Conservation (phyloP, 768 basidiomycete genomes). For the Dictyophora rubrovolvata region DNA sequence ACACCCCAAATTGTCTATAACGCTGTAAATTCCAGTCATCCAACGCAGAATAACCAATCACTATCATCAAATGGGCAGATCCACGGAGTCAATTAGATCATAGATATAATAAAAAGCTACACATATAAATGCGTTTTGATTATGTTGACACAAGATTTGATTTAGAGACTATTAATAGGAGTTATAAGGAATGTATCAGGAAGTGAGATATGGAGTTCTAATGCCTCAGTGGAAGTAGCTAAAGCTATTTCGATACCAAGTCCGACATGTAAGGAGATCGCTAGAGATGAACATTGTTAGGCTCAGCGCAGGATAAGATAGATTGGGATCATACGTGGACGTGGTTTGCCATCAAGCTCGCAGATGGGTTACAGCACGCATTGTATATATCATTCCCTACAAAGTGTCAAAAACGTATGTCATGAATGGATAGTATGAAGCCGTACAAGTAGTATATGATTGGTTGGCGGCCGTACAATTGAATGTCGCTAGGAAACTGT, state of each 20-base stretch:
- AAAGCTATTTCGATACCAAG: too few species aligned
- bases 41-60: too few species aligned
- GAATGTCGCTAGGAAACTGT: slow-evolving; percentile 74
- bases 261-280: slow-evolving; percentile 56
- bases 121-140: too few species aligned
- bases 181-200: too few species aligned
- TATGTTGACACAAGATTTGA: too few species aligned
- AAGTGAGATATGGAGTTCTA: background rate
- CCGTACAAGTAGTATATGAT: slow-evolving; percentile 74
- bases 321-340: slow-evolving; percentile 36
- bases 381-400: slow-evolving; percentile 68
- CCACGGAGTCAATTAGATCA: too few species aligned
- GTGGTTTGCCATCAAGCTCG: slow-evolving; percentile 34
- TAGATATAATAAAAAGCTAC: too few species aligned
- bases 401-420: slow-evolving; percentile 7
- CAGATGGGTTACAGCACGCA: slow-evolving; percentile 53
- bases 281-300: slow-evolving; percentile 14
- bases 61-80: too few species aligned
- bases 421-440: slow-evolving; percentile 6
- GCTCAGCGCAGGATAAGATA: background rate
- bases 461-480: slow-evolving; percentile 71
- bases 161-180: too few species aligned
- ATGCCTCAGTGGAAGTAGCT: too few species aligned
- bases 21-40: too few species aligned
- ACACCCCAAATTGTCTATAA: too few species aligned